Conservation (phyloP, 371 early-diverging fungal genomes). For the Actinomucor elegans region DNA sequence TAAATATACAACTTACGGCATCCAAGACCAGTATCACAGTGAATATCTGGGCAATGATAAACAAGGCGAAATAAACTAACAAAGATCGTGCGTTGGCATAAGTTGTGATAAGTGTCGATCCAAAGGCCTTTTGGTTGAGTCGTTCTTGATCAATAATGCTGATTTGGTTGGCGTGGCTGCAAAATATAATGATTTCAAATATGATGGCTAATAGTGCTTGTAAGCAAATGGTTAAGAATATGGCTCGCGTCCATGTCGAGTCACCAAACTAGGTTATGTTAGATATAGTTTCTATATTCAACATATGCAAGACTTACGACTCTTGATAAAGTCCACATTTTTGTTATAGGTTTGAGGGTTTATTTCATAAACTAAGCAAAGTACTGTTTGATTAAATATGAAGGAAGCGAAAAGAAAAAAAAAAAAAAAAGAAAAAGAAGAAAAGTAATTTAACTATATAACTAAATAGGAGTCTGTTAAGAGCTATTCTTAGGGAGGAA, state of each 20-base stretch:
- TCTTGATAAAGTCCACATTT: slow-evolving; percentile 54
- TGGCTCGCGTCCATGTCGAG: slow-evolving; percentile 49
- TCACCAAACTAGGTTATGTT: slow-evolving; percentile 45
- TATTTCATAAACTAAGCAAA: no score
- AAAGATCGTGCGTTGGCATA: slow-evolving; percentile 49
- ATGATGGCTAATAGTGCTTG: slow-evolving; percentile 41
- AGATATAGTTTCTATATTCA: background rate
- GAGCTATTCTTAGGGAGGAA: background rate
- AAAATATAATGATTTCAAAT: slow-evolving; percentile 45
- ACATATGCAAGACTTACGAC: slow-evolving; percentile 31
- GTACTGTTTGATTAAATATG: no score
- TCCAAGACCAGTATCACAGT: slow-evolving; percentile 45
- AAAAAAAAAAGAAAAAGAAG: background rate
- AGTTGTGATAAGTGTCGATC: slow-evolving; percentile 11
- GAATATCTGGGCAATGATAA: slow-evolving; percentile 48
- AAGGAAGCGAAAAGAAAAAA: slow-evolving; percentile 2
- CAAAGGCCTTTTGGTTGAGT: no score
- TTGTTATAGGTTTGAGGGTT: no score
- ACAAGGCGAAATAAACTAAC: slow-evolving; percentile 44
- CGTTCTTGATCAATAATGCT: slow-evolving; percentile 14
- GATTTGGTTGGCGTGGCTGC: slow-evolving; percentile 31
- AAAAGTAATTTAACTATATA: background rate
- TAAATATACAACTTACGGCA: slow-evolving; percentile 31
- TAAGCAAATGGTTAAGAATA: slow-evolving; percentile 35
- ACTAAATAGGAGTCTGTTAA: background rate